Evolutionary conservation across 192 early-diverging fungal genomes (phyloP).

Genomic region (Pilobolus umbonatus): DNA sequence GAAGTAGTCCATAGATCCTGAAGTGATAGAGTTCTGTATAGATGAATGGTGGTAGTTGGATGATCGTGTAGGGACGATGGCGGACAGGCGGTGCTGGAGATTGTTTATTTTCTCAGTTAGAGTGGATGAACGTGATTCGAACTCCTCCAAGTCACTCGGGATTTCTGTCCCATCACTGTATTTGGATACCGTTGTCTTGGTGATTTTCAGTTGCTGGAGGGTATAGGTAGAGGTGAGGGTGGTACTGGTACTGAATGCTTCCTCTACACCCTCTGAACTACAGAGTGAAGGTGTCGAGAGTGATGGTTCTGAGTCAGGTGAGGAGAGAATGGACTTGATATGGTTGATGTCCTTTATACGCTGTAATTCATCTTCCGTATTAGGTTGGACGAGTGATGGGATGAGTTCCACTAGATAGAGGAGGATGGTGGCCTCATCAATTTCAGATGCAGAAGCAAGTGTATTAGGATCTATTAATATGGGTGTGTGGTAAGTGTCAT

Average conservation of each 20-base stretch:
- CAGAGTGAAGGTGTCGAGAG: neutral
- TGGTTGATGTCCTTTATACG: slow-evolving; percentile 3
- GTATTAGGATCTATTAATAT: slow-evolving; percentile 10
- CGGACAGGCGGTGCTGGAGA: slow-evolving; percentile 4
- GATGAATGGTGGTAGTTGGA: slow-evolving; percentile 5
- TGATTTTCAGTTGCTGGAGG: slow-evolving; percentile 15
- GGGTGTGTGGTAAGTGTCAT: neutral
- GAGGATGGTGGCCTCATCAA: neutral
- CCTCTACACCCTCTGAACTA: neutral
- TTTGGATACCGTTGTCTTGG: slow-evolving; percentile 6
- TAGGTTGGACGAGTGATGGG: neutral
- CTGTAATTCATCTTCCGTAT: neutral
- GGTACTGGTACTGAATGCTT: slow-evolving; percentile 3
- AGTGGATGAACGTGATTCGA: slow-evolving; percentile 9
- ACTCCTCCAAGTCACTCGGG: slow-evolving; percentile 3
- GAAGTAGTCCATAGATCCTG: slow-evolving; percentile 1
- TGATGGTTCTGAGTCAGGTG: neutral
- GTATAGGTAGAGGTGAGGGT: slow-evolving; percentile 16
- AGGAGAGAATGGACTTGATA: neutral
- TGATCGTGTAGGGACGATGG: slow-evolving; percentile 20
- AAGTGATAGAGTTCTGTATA: slow-evolving; percentile 1
- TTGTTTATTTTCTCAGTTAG: neutral
- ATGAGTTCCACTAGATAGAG: slow-evolving; percentile 3
- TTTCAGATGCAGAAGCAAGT: neutral
- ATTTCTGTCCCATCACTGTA: slow-evolving; percentile 9